A percentile compares a stretch with the other conserved stretches of the same genome.
phyloP scores from a whole-genome alignment of 257 asterid genomes.

The Solanum neorickii region DNA sequence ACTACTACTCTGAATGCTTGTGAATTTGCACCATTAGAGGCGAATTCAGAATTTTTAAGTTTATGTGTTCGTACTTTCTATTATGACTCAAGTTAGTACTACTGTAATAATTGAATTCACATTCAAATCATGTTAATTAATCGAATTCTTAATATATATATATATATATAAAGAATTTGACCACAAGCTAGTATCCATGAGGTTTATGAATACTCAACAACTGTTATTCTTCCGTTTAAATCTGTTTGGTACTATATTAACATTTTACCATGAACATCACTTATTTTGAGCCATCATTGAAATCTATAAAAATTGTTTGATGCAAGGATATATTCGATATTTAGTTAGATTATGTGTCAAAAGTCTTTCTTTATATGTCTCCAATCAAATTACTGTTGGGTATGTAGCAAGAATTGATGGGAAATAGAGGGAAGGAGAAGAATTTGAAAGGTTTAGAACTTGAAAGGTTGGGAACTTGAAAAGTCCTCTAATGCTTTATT shows the following conservation, averaged over 20 bases:
- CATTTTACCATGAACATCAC: background rate
- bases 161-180: background rate
- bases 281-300: background rate
- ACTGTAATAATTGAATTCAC: background rate
- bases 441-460: no score
- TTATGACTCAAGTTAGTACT: background rate
- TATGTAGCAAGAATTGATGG: no score
- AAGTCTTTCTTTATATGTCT: background rate
- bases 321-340: background rate
- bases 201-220: background rate
- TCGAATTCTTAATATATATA: no score
- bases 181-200: background rate
- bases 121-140: background rate
- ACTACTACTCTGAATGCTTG: background rate
- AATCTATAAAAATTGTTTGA: background rate
- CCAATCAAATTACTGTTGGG: no score
- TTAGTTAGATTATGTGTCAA: background rate
- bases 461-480: no score
- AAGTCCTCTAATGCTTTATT: no score
- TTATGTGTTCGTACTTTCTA: background rate
- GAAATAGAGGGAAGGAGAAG: no score
- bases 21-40: background rate
- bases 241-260: background rate
- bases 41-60: background rate
- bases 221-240: background rate